These are phyloP conservation scores for Cerioporus squamosus DNA, from an alignment of 1,284 basidiomycete genomes.

Conservation along the genomic window DNA sequence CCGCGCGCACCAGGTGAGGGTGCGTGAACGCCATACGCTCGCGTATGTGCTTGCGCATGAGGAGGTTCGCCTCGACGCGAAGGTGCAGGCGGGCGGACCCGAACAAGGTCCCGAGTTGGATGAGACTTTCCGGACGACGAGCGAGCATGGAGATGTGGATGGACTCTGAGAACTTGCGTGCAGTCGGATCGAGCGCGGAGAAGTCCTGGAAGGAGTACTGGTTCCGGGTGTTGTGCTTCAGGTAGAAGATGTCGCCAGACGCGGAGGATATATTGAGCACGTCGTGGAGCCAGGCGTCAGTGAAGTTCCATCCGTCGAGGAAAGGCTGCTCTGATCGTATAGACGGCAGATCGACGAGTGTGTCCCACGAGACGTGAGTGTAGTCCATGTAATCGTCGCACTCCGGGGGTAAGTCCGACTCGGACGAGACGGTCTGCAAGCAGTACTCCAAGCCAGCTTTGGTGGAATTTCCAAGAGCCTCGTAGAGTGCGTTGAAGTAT, in stretches of 20 bases:
- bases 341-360: constrained; percentile 59
- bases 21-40: constrained; percentile 58
- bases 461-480: constrained; percentile 49
- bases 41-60: constrained; percentile 50
- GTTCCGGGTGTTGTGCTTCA: constrained; percentile 62
- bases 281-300: constrained; percentile 49
- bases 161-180: constrained; percentile 43
- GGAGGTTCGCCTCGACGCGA: constrained; percentile 40
- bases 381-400: constrained; percentile 63
- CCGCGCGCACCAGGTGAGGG: constrained; percentile 44
- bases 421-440: constrained; percentile 34
- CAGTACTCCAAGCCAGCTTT: constrained; percentile 62
- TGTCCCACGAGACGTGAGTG: constrained; percentile 69
- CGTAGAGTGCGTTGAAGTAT: constrained; percentile 59
- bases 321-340: constrained; percentile 44
- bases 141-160: constrained; percentile 50
- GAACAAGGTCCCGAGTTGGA: constrained; percentile 72
- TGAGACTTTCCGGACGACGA: constrained; percentile 45
- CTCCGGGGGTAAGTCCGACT: constrained; percentile 47
- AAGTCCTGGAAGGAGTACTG: constrained; percentile 71
- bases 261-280: constrained; percentile 34
- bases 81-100: constrained; percentile 69
- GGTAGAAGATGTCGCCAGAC: constrained; percentile 47
- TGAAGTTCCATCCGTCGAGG: constrained; percentile 51
- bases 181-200: constrained; percentile 17